Conservation (phyloP, 2,329 filamentous ascomycete genomes). For the Chlorencoelia australis region DNA sequence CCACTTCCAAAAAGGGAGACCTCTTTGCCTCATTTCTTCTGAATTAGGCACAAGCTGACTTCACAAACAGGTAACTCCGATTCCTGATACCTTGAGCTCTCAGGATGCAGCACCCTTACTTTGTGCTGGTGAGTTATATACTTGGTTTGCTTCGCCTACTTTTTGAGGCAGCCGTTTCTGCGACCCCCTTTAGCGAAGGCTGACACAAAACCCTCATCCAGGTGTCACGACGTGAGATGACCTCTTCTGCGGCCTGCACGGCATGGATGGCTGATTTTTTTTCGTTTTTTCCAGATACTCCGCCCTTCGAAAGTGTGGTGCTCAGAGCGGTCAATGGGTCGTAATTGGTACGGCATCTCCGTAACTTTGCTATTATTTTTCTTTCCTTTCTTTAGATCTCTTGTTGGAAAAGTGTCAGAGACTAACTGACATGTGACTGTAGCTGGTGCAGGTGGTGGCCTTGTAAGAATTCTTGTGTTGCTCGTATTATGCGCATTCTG, state of each 20-base stretch:
- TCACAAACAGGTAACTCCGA: too few relatives aligned
- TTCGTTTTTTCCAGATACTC: constrained; percentile 39
- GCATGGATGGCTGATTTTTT: constrained; percentile 16
- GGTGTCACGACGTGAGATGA: constrained; percentile 42
- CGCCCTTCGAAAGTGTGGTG: constrained; percentile 50
- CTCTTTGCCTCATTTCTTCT: too few relatives aligned
- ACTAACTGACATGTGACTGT: constrained; percentile 13
- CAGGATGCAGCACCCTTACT: constrained; percentile 56
- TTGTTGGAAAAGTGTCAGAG: too few relatives aligned
- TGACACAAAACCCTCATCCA: too few relatives aligned
- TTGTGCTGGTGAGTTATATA: too few relatives aligned
- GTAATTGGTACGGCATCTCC: constrained; percentile 21
- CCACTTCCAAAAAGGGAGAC: too few relatives aligned
- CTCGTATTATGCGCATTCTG: background rate
- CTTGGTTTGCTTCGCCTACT: too few relatives aligned
- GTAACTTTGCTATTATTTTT: too few relatives aligned
- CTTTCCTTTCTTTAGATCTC: too few relatives aligned
- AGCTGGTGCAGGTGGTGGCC: constrained; percentile 49
- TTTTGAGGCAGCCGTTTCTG: too few relatives aligned
- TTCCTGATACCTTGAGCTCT: constrained; percentile 49
- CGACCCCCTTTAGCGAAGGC: too few relatives aligned
- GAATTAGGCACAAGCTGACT: too few relatives aligned
- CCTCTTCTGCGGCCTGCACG: constrained; percentile 7
- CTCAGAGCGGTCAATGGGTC: constrained; percentile 31
- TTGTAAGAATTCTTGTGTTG: constrained; percentile 25